Evolutionary conservation across 495 filamentous ascomycete genomes (phyloP).

Genomic region (Pseudevernia furfuracea): DNA sequence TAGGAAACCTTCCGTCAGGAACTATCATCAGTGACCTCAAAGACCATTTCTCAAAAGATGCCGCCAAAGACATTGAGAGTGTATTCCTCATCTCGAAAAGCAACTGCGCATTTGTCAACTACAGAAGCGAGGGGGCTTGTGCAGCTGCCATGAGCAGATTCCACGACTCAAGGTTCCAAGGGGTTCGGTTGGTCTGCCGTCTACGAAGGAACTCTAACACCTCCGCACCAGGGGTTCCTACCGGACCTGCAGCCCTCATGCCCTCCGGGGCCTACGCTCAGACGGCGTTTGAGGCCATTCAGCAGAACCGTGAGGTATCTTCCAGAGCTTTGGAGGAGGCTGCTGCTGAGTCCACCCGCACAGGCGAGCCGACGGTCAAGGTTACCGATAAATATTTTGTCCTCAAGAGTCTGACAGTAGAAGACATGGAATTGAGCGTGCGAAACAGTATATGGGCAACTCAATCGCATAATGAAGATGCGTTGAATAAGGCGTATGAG

Average conservation of each 20-base stretch:
- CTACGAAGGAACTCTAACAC: conserved; percentile 55
- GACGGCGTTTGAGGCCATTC: conserved; percentile 26
- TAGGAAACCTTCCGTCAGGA: conserved; percentile 84
- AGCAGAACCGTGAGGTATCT: conserved; percentile 25
- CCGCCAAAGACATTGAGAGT: conserved; percentile 71
- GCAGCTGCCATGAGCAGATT: conserved; percentile 72
- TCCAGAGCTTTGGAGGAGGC: conserved; percentile 25
- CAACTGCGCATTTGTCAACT: conserved; percentile 97
- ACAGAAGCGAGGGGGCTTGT: conserved; percentile 72
- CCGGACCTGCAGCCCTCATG: conserved; percentile 43
- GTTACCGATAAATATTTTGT: conserved; percentile 73
- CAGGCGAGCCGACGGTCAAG: conserved; percentile 28
- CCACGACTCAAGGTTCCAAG: conserved; percentile 85
- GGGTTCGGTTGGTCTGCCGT: conserved; percentile 85
- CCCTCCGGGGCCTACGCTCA: conserved; percentile 21
- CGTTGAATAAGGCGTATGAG: conserved; percentile 76
- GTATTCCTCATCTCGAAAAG: conserved; percentile 95
- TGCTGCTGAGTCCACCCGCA: conserved; percentile 12
- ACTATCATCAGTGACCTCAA: conserved; percentile 74
- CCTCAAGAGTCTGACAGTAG: conserved; percentile 89
- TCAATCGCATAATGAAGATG: conserved; percentile 83
- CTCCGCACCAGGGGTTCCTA: conserved; percentile 45
- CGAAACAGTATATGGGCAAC: conserved; percentile 88
- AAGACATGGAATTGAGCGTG: conserved; percentile 88
- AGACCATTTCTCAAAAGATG: conserved; percentile 81